A percentile compares a stretch with the other conserved stretches of the same genome.
These are phyloP conservation scores for Dimargaris cristalligena DNA, from an alignment of 192 early-diverging fungal genomes.

Conservation along the genomic window DNA sequence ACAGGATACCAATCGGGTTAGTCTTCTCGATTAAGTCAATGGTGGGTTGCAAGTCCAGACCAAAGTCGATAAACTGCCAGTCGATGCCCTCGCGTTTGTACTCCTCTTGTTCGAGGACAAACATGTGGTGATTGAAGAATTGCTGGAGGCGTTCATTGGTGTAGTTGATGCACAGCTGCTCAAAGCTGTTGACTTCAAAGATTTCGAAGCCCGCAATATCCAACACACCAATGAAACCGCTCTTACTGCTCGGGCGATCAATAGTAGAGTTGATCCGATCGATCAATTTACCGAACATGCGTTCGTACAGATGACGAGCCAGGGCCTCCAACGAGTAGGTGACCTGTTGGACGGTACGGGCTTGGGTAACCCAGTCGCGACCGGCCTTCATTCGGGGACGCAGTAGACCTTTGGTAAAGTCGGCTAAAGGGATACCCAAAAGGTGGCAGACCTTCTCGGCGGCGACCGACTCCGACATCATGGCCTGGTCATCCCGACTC, in stretches of 20 bases:
- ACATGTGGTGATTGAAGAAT: conserved; percentile 99
- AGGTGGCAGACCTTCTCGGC: conserved; percentile 88
- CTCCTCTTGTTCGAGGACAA: conserved; percentile 96
- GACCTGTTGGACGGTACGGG: conserved; percentile 73
- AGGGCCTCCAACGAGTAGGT: conserved; percentile 79
- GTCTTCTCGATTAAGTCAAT: conserved; percentile 97
- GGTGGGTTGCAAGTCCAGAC: conserved; percentile 90
- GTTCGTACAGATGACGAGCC: conserved; percentile 81
- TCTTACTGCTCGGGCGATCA: conserved; percentile 48
- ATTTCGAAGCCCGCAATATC: conserved; percentile 99
- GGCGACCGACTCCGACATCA: conserved; percentile 52
- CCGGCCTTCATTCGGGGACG: conserved; percentile 88
- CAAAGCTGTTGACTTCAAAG: conserved; percentile 93
- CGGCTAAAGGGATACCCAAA: conserved; percentile 70
- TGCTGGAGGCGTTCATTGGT: conserved; percentile 98
- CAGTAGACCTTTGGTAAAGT: conserved; percentile 73
- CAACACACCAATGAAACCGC: conserved; percentile 86
- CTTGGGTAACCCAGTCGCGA: conserved; percentile 87
- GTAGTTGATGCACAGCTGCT: conserved; percentile 99
- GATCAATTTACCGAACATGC: conserved; percentile 86
- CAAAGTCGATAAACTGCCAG: conserved; percentile 97
- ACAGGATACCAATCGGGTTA: conserved; percentile 91
- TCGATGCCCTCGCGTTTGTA: conserved; percentile 93
- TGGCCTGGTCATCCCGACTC: conserved; percentile 75
- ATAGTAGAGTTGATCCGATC: conserved; percentile 71